These are phyloP conservation scores for Suhomyces xylopsoci DNA, from an alignment of 805 yeast species.

Conservation along the genomic window DNA sequence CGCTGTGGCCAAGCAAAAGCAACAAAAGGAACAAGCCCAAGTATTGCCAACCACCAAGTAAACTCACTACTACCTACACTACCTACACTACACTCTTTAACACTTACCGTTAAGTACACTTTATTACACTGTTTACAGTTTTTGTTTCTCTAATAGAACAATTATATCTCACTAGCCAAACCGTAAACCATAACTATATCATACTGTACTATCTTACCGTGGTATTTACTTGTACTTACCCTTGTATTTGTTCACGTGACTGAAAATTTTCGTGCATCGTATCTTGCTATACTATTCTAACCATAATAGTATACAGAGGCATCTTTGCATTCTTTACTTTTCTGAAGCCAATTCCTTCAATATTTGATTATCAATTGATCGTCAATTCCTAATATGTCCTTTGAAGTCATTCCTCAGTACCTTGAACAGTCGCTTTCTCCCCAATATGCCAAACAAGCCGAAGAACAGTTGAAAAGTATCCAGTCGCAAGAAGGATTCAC, in stretches of 20 bases:
- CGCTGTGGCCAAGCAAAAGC: slow-evolving; percentile 93
- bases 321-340: too few relatives aligned
- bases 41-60: slow-evolving; percentile 8
- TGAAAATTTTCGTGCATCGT: background rate
- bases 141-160: too few relatives aligned
- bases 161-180: too few relatives aligned
- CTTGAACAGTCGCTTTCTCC: slow-evolving; percentile 67
- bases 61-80: background rate
- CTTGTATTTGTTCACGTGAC: too few relatives aligned
- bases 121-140: too few relatives aligned
- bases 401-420: slow-evolving; percentile 51
- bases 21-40: slow-evolving; percentile 45
- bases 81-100: background rate
- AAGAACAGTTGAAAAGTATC: slow-evolving; percentile 54
- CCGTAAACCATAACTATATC: too few relatives aligned
- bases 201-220: too few relatives aligned
- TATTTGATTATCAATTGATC: too few relatives aligned
- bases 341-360: too few relatives aligned
- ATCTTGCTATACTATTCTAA: background rate
- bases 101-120: too few relatives aligned
- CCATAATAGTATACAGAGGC: too few relatives aligned
- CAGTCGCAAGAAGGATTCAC: slow-evolving; percentile 77
- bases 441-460: slow-evolving; percentile 63
- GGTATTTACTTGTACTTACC: too few relatives aligned
- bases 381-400: slow-evolving; percentile 9